Evolutionary conservation across 495 filamentous ascomycete genomes (phyloP).

Genomic region (Hypoxylon crocopeplum): DNA sequence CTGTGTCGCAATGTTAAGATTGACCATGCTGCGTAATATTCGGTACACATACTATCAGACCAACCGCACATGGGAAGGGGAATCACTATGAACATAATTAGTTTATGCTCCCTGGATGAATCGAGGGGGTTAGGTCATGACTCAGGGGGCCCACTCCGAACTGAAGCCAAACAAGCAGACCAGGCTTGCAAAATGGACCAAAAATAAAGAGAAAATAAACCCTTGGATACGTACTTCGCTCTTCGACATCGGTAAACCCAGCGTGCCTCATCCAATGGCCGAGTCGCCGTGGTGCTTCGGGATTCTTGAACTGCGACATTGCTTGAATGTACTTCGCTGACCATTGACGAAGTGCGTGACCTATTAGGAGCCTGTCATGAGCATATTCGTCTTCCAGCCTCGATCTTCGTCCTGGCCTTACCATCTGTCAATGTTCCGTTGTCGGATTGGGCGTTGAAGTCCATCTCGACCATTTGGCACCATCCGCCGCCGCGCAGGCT

Average conservation of each 20-base stretch:
- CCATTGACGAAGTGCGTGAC: conserved; percentile 76
- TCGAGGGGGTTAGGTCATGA: not conserved
- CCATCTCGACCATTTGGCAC: conserved; percentile 91
- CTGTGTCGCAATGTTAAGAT: conserved; percentile 48
- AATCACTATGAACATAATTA: conserved; percentile 56
- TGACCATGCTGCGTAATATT: conserved; percentile 1
- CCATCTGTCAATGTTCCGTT: conserved; percentile 78
- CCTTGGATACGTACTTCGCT: conserved; percentile 39
- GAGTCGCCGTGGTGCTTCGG: conserved; percentile 70
- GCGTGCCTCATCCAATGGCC: conserved; percentile 66
- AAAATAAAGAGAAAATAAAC: conserved; percentile 6
- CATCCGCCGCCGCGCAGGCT: conserved; percentile 71
- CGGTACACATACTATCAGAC: conserved; percentile 65
- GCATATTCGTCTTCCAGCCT: not conserved
- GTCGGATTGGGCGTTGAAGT: conserved; percentile 87
- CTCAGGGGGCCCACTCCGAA: conserved; percentile 1
- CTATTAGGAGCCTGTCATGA: conserved; percentile 36
- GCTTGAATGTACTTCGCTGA: conserved; percentile 72
- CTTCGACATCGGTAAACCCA: conserved; percentile 78
- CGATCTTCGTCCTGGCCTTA: conserved; percentile 33
- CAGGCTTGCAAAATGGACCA: not conserved
- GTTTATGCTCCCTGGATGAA: not conserved
- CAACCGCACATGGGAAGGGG: conserved; percentile 76
- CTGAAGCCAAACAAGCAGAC: not conserved
- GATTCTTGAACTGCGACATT: conserved; percentile 72